phyloP scores from a whole-genome alignment of 2,329 filamentous ascomycete species.

The Aspergillus tanneri region DNA sequence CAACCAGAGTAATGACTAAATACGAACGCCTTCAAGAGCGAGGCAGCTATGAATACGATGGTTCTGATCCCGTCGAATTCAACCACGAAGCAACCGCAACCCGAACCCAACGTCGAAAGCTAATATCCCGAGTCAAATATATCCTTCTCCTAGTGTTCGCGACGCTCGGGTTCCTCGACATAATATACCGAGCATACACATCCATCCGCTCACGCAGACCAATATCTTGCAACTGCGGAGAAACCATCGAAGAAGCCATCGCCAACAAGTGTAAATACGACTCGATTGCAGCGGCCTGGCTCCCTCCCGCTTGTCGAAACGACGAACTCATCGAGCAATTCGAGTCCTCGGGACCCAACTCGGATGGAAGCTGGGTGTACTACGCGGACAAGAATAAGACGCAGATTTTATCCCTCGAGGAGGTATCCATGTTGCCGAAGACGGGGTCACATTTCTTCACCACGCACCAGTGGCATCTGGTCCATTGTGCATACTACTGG shows the following conservation, averaged over 20 bases:
- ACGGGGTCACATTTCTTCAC: constrained; percentile 19
- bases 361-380: constrained; percentile 34
- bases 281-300: constrained; percentile 36
- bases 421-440: constrained; percentile 23
- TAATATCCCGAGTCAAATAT: constrained; percentile 1
- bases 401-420: constrained; percentile 11
- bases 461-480: constrained; percentile 31
- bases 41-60: too few species aligned
- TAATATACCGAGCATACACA: neutral
- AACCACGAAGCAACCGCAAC: too few species aligned
- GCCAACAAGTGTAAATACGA: constrained; percentile 35
- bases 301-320: constrained; percentile 36
- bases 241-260: constrained; percentile 28
- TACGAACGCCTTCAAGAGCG: too few species aligned
- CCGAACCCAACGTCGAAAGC: too few species aligned
- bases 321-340: constrained; percentile 36
- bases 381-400: constrained; percentile 30
- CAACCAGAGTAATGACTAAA: too few species aligned
- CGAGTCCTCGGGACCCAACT: constrained; percentile 28
- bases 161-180: neutral
- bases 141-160: neutral
- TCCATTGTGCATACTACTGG: constrained; percentile 39
- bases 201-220: neutral
- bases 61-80: too few species aligned
- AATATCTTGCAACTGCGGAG: constrained; percentile 36